These are phyloP conservation scores for Penicillium sp. DNA, from an alignment of 2,329 filamentous ascomycete species.

Conservation along the genomic window DNA sequence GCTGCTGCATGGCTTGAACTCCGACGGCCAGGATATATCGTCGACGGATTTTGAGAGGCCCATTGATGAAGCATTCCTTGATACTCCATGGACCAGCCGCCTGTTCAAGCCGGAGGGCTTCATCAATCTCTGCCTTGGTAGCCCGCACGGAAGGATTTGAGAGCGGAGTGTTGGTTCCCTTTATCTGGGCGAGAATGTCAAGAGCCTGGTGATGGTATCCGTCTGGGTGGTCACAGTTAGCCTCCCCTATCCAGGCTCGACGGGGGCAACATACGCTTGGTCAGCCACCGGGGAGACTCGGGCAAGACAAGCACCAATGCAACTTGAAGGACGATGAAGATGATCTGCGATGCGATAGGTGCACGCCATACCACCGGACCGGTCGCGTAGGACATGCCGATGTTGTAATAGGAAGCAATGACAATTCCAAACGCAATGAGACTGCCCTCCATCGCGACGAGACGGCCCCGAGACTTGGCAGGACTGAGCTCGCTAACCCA, in stretches of 20 bases:
- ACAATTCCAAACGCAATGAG: background rate
- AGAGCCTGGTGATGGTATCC: background rate
- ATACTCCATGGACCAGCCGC: background rate
- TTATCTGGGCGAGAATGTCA: background rate
- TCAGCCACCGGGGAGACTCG: background rate
- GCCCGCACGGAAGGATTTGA: background rate
- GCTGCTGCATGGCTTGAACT: background rate
- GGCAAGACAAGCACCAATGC: background rate
- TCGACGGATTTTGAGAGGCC: background rate
- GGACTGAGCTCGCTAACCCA: background rate
- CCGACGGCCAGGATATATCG: background rate
- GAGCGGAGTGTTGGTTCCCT: background rate
- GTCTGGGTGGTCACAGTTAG: background rate
- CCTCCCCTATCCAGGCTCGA: background rate
- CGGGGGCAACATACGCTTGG: background rate
- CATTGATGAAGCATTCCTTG: background rate
- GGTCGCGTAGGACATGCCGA: background rate
- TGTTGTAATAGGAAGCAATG: conserved; percentile 1
- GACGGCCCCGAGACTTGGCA: background rate
- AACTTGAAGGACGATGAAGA: background rate
- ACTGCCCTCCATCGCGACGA: background rate
- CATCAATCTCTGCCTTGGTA: conserved; percentile 1
- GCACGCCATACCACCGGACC: background rate
- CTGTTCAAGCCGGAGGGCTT: background rate
- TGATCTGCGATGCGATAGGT: background rate